These are phyloP conservation scores for Plasmodium gonderi DNA, from an alignment of 169 alveolate species.

Conservation along the genomic window DNA sequence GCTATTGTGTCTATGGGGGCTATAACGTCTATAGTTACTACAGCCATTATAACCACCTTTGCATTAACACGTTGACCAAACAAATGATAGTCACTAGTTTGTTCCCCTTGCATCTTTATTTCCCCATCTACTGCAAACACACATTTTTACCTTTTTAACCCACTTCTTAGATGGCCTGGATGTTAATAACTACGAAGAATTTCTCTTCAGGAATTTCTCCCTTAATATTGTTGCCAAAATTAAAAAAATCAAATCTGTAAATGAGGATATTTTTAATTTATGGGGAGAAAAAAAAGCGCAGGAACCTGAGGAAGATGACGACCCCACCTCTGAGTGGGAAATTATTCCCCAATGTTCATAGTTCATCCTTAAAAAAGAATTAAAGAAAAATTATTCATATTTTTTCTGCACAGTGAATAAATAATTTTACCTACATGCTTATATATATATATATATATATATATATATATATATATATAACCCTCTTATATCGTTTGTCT, in stretches of 20 bases:
- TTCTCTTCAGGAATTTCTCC: constrained; percentile 40
- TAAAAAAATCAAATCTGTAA: constrained; percentile 69
- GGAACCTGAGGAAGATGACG: constrained; percentile 45
- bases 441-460: too few relatives aligned
- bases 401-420: not conserved
- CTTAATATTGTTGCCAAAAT: constrained; percentile 20
- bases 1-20: too few relatives aligned
- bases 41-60: too few relatives aligned
- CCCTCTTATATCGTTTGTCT: too few relatives aligned
- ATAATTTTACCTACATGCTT: not conserved
- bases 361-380: not conserved
- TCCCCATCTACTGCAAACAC: not conserved
- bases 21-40: too few relatives aligned
- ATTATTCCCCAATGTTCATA: constrained; percentile 42
- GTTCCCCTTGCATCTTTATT: not conserved
- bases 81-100: too few relatives aligned
- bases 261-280: constrained; percentile 69
- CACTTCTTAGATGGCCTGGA: constrained; percentile 40
- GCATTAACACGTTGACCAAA: too few relatives aligned
- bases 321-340: constrained; percentile 67
- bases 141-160: not conserved
- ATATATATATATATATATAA: too few relatives aligned
- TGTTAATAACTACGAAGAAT: constrained; percentile 32
- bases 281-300: constrained; percentile 60
- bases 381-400: not conserved